Evolutionary conservation across 768 basidiomycete genomes (phyloP).

Genomic region (Suillus subalutaceus): DNA sequence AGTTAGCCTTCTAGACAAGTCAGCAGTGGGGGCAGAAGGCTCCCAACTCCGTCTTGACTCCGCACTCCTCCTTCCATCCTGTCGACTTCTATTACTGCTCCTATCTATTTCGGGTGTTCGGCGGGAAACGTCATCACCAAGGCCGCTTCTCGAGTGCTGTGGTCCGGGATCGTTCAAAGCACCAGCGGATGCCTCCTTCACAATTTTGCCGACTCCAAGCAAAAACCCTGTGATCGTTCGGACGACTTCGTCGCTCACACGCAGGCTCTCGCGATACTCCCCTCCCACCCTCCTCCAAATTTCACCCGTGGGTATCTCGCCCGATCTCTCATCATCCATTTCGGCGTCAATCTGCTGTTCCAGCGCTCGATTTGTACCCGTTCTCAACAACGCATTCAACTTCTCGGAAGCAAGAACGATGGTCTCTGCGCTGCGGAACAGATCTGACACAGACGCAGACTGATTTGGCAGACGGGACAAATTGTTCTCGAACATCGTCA

Average conservation of each 20-base stretch:
- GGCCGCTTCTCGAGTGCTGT: slow-evolving; percentile 54
- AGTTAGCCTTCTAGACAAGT: slow-evolving; percentile 31
- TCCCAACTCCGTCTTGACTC: slow-evolving; percentile 53
- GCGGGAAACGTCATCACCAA: slow-evolving; percentile 52
- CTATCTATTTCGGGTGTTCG: slow-evolving; percentile 38
- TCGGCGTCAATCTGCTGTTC: slow-evolving; percentile 79
- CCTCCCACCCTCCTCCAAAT: slow-evolving; percentile 71
- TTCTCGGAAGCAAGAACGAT: slow-evolving; percentile 69
- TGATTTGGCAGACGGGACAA: slow-evolving; percentile 56
- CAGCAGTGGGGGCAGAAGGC: slow-evolving; percentile 25
- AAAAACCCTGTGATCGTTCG: slow-evolving; percentile 75
- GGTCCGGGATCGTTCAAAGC: slow-evolving; percentile 35
- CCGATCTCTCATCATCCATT: slow-evolving; percentile 50
- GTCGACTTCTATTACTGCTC: slow-evolving; percentile 48
- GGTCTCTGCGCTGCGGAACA: slow-evolving; percentile 61
- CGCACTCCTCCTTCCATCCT: slow-evolving; percentile 59
- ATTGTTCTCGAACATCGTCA: slow-evolving; percentile 70
- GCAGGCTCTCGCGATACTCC: slow-evolving; percentile 72
- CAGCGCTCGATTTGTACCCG: slow-evolving; percentile 58
- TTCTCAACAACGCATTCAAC: slow-evolving; percentile 62
- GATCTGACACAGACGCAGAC: slow-evolving; percentile 50
- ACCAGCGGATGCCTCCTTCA: slow-evolving; percentile 54
- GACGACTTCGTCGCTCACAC: slow-evolving; percentile 79
- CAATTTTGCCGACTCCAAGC: slow-evolving; percentile 70
- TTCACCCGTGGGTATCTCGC: slow-evolving; percentile 33